Base-by-base conservation (phyloP, 2,329 filamentous ascomycete species). In the Cladosporium sp. region DNA sequence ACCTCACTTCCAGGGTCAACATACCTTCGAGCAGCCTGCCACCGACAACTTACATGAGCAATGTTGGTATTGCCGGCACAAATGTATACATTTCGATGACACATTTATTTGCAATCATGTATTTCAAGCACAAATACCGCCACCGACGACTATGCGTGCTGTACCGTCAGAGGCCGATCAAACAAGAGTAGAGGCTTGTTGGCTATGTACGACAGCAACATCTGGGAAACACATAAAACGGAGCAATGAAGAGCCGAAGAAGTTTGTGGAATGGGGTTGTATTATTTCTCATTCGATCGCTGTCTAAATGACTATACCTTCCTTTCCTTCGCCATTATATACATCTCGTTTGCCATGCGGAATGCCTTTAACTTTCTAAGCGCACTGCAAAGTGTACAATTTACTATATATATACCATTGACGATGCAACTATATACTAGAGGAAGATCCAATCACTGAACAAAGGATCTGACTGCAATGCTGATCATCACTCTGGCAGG, bases 1-100 rank as follows among this genome's bases (percentile, higher is more conserved):
- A 55, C 30, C 52, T 55, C 52, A 55, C 52, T 55, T 55, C 52
- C 30, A 55, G 26, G n/a, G 28, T n/a, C 15, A n/a, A 34, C 6
- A 11, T 21, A 47, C n/a, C n/a, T 11, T 24, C n/a, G 8, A 47
- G n/a, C 10, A 21, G 1, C 8, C 41, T 47, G 41, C 41, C n/a
- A 47, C 21, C n/a, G n/a, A 47, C 41, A 24, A 47, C n/a, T 21
- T 47, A 47, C 41, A 11, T 47, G n/a, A 47, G 41, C 8, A 47
- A 1, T 8, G n/a, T 47, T 47, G 41, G n/a, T 21, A 21, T n/a
- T n/a, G 10, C n/a, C 8, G n/a, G 41, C 41, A n/a, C 41, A 47
- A 7, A 47, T 24, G n/a, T 4, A 11, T 21, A 0, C 21, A 5
- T 47, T 21, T 21, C 8, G 41, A 47, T 4, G 8, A 11, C 8